A percentile compares a stretch with the other conserved stretches of the same genome.
These are phyloP conservation scores for Carex sylvatica DNA, from an alignment of 202 grass and related monocot genomes.

Conservation along the genomic window DNA sequence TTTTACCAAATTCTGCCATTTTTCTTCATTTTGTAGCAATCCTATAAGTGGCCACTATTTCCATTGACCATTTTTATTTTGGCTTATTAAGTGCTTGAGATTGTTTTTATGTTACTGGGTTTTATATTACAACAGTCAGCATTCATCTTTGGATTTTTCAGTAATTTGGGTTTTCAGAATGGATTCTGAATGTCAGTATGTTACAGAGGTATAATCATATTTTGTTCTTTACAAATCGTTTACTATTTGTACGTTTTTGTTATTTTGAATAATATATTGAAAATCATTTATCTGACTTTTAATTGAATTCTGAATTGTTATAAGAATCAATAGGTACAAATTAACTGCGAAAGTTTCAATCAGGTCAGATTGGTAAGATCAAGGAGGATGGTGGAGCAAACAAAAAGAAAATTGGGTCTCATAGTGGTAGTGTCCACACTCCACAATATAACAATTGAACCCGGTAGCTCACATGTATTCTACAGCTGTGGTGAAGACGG, in stretches of 20 bases:
- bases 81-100: neutral
- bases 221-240: neutral
- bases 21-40: slow-evolving; percentile 60
- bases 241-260: slow-evolving; percentile 64
- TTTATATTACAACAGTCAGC: neutral
- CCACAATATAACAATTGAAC: slow-evolving; percentile 68
- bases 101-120: neutral
- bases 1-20: neutral
- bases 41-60: slow-evolving; percentile 70
- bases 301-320: neutral
- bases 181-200: neutral
- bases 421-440: slow-evolving; percentile 45
- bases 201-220: neutral
- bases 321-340: neutral
- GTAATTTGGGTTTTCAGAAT: neutral
- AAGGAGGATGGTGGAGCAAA: slow-evolving; percentile 41
- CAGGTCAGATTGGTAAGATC: slow-evolving; percentile 70
- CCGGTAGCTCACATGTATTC: slow-evolving; percentile 59
- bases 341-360: neutral
- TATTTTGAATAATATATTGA: slow-evolving; percentile 69
- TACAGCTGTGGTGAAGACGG: slow-evolving; percentile 89
- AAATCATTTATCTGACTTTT: slow-evolving; percentile 15
- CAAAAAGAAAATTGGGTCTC: slow-evolving; percentile 57
- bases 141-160: neutral
- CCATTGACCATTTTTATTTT: neutral